Evolutionary conservation across 768 basidiomycete genomes (phyloP).

Genomic region (Suillus subluteus): DNA sequence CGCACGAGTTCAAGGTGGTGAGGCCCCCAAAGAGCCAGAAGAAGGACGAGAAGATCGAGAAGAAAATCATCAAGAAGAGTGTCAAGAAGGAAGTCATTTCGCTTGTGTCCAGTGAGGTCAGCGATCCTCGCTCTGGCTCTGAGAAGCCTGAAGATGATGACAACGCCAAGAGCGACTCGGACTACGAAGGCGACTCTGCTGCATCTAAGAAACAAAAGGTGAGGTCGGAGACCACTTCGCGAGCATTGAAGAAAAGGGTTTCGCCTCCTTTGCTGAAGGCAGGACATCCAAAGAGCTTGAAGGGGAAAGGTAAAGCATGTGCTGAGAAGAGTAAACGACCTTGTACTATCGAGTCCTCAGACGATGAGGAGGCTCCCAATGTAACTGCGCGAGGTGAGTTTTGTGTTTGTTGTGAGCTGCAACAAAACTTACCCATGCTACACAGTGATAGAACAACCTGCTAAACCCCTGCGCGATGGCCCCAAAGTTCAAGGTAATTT

Average conservation of each 20-base stretch:
- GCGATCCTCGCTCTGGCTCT: not conserved
- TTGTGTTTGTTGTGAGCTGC: not conserved
- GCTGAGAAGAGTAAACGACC: not conserved
- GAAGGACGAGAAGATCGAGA: not conserved
- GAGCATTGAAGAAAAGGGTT: not conserved
- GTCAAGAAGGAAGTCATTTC: not conserved
- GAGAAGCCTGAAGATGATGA: not conserved
- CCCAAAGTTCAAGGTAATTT: no score
- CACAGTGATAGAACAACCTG: no score
- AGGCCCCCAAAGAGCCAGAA: conserved; percentile 1
- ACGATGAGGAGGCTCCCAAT: not conserved
- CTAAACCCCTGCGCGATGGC: no score
- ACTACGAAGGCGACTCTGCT: not conserved
- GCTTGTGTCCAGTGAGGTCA: not conserved
- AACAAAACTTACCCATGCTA: not conserved
- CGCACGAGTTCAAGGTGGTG: not conserved
- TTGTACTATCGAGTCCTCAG: not conserved
- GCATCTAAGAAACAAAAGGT: not conserved
- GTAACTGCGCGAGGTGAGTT: not conserved
- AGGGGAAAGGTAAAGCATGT: not conserved
- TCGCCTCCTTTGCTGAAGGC: not conserved
- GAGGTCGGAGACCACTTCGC: not conserved
- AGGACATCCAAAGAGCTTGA: not conserved
- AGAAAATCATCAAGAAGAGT: not conserved
- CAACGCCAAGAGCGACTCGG: not conserved